These are phyloP conservation scores for Botrytis galanthina DNA, from an alignment of 2,329 filamentous ascomycete genomes.

Conservation along the genomic window DNA sequence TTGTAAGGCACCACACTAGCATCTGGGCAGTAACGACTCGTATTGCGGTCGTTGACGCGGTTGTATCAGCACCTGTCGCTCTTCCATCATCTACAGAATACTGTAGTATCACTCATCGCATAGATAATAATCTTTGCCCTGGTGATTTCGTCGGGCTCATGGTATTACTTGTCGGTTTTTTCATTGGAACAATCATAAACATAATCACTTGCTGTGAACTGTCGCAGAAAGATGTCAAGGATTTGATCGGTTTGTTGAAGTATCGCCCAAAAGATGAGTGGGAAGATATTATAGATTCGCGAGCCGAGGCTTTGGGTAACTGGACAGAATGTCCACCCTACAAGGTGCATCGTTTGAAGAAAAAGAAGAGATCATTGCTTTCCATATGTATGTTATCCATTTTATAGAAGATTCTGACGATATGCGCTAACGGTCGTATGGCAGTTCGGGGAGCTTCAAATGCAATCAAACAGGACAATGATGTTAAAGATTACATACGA, in stretches of 20 bases:
- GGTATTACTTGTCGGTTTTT: not conserved
- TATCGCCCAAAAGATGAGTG: not conserved
- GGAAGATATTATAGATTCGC: not conserved
- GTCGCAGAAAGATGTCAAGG: not conserved
- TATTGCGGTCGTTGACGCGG: not conserved
- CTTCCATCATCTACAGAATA: not conserved
- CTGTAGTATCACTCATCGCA: not conserved
- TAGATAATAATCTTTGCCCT: not conserved
- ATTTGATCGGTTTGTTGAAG: not conserved
- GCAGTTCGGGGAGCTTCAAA: not conserved
- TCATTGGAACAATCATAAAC: too few species aligned
- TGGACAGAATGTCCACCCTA: not conserved
- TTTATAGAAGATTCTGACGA: not conserved
- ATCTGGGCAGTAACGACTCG: not conserved
- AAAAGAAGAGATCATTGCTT: not conserved
- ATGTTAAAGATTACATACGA: not conserved
- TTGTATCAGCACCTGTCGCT: not conserved
- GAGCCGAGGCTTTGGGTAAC: not conserved
- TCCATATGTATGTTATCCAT: not conserved
- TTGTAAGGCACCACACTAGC: not conserved
- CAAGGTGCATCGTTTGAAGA: not conserved
- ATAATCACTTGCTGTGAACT: rapidly evolving
- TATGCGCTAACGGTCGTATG: not conserved
- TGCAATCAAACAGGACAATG: not conserved
- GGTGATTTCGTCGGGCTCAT: not conserved